Base-by-base conservation (phyloP, 192 early-diverging fungal genomes). In the Entophlyctis helioformis region DNA sequence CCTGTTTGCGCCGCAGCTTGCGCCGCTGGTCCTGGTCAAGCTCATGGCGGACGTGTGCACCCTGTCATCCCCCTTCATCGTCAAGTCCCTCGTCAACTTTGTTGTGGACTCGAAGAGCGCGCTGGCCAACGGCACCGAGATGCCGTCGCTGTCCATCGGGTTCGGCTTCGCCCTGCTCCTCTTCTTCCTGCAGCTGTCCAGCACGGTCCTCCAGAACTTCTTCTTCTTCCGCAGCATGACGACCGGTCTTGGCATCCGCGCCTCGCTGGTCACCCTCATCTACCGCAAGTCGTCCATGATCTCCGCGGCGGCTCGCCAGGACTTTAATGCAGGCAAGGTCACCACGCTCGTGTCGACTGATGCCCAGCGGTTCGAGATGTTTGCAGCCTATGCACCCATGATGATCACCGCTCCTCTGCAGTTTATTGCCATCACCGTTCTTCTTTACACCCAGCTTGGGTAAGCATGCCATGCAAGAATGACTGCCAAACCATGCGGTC, bases 261-360 rank as follows among this genome's bases (percentile, higher is more conserved):
- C 63, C 1, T 61, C 67, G 1, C 44, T 83, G 15, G 66, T 66
- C 12, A 65, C 58, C 13, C 46, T 64, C 27, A 63, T 81, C 23
- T 83, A 78, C 51, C 69, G 71, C n/a, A 83, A 83, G 49, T 45
- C 77, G 8, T 46, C 78, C 11, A 57, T 59, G 0, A 46, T 83
- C 19, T 67, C 70, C 16, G 60, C 65, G 6, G 59, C 62, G 23
- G 51, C 78, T 3, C 63, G 77, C 19, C 71, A 72, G 38, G 64
- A 74, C 29, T 77, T 78, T 39, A 74, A 71, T 35, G 57, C 69
- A 45, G 82, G 79, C 2, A 56, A 67, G 38, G 72, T 84, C 46
- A 78, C 72, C 33, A 84, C 71, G 42, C 55, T 82, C 12, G 71
- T 84, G 34, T 60, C 69, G 5, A 73, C 71, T 10, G 48, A 79